Base-by-base conservation (phyloP, 495 filamentous ascomycete genomes). In the Astrothelium subdiscretum region DNA sequence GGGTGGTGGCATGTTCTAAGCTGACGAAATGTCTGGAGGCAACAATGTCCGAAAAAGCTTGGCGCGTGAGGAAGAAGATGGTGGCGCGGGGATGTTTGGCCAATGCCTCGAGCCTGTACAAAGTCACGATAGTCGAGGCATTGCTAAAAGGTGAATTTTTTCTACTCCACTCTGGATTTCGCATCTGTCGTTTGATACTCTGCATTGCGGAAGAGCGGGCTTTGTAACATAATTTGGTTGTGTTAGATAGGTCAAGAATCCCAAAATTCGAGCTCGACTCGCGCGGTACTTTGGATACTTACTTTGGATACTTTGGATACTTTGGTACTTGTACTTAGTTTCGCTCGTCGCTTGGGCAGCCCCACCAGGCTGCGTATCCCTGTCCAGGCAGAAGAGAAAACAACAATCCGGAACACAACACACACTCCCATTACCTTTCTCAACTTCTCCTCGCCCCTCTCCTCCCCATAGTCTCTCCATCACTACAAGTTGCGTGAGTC, bases 1-100 rank as follows among this genome's bases (percentile, higher is more conserved):
- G 67, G 83, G 83, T 54, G 85, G 82, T 24, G 83, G 83, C 43
- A 85, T 85, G 82, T 75, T 78, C 70, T 78, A 70, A 61, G 59
- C 57, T 32, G 6, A 32, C 42, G 20, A 10, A 26, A 29, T n/a
- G 4, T 54, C 43, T 48, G 43, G 5, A 5, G 12, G n/a, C 43
- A 6, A 20, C 43, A 15, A 48, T 48, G 5, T 5, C 20, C 20
- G 5, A 48, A 15, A 0, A 5, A 18, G 0, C 13, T 48, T 18
- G 20, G 12, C 43, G 43, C 43, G 43, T 18, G 20, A n/a, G 43
- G 20, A 38, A 38, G 35, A 15, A 15, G 15, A 6, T 38, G 8
- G 35, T 15, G 35, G 8, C 35, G 43, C 12, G 20, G 2, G 43
- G 5, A 5, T 15, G 20, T 48, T 22, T 15, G 10, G 43, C 43